Percentiles rank a stretch among this genome's conserved stretches.
Conservation (phyloP, 2,329 filamentous ascomycete species). For the Sporothrix globosa region DNA sequence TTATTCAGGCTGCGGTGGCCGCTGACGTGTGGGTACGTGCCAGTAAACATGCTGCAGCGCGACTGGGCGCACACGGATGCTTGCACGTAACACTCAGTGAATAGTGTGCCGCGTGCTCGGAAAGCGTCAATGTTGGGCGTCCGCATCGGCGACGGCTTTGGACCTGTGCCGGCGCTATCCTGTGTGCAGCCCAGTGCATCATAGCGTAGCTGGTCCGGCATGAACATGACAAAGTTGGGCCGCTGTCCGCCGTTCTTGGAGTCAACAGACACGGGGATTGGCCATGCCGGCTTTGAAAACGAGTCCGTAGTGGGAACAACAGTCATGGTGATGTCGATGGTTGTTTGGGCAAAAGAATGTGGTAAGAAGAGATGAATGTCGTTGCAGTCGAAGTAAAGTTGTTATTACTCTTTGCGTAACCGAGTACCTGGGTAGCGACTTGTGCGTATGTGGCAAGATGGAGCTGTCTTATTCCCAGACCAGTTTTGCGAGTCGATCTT, state of each 20-base stretch:
- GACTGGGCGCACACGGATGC: conserved; percentile 53
- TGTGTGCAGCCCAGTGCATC: conserved; percentile 49
- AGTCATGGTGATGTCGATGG: not conserved
- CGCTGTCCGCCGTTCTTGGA: conserved; percentile 36
- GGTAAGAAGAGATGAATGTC: not conserved
- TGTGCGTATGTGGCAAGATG: not conserved
- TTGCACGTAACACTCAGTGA: conserved; percentile 52
- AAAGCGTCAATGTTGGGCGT: conserved; percentile 52
- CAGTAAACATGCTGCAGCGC: conserved; percentile 53
- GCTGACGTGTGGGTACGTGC: conserved; percentile 51
- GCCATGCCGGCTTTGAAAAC: conserved; percentile 3
- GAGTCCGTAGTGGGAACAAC: not conserved
- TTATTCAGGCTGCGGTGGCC: conserved; percentile 53
- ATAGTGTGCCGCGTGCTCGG: conserved; percentile 44
- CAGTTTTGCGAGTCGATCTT: not conserved
- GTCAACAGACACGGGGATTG: conserved; percentile 2
- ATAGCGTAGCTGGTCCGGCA: conserved; percentile 54
- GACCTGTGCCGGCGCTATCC: conserved; percentile 44
- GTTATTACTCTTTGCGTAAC: not conserved
- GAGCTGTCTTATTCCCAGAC: too few species aligned
- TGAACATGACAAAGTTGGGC: conserved; percentile 51
- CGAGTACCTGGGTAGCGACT: not conserved
- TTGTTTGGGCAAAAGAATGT: not conserved
- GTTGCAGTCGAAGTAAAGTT: too few species aligned
- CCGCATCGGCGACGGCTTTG: conserved; percentile 37